These are phyloP conservation scores for Lactifluus subvellereus DNA, from an alignment of 768 basidiomycete genomes.

Conservation along the genomic window DNA sequence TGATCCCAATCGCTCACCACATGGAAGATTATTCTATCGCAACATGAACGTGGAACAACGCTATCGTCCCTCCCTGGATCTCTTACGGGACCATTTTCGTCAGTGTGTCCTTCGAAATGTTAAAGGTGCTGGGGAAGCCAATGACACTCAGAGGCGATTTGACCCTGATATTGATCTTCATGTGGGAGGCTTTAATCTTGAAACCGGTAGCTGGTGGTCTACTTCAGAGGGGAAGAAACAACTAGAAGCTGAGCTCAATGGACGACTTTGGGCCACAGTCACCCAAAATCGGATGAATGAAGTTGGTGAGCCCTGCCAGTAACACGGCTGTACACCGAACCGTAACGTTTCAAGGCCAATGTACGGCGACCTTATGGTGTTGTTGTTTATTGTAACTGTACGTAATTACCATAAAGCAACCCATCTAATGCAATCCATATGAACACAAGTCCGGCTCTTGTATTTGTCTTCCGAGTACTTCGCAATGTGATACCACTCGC, in stretches of 20 bases:
- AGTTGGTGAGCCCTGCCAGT: too few species aligned
- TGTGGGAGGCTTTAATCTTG: not conserved
- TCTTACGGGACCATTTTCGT: not conserved
- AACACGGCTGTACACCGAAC: too few species aligned
- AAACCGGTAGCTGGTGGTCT: not conserved
- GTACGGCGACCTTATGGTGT: too few species aligned
- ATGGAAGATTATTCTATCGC: not conserved
- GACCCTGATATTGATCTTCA: not conserved
- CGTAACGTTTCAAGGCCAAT: too few species aligned
- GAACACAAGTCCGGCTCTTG: too few species aligned
- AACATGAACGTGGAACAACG: not conserved
- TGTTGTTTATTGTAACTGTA: too few species aligned
- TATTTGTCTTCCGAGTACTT: too few species aligned
- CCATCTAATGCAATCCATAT: too few species aligned
- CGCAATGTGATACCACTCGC: too few species aligned
- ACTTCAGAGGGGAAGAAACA: not conserved
- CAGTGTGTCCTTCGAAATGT: not conserved
- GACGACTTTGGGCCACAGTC: not conserved
- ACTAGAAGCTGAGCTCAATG: not conserved
- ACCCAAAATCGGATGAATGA: too few species aligned
- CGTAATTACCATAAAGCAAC: too few species aligned
- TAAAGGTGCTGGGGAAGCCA: not conserved
- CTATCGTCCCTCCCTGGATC: not conserved
- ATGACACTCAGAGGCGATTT: not conserved
- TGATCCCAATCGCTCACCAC: not conserved